Evolutionary conservation across 805 yeast species (phyloP).

Genomic region (Tetrapisispora phaffii): DNA sequence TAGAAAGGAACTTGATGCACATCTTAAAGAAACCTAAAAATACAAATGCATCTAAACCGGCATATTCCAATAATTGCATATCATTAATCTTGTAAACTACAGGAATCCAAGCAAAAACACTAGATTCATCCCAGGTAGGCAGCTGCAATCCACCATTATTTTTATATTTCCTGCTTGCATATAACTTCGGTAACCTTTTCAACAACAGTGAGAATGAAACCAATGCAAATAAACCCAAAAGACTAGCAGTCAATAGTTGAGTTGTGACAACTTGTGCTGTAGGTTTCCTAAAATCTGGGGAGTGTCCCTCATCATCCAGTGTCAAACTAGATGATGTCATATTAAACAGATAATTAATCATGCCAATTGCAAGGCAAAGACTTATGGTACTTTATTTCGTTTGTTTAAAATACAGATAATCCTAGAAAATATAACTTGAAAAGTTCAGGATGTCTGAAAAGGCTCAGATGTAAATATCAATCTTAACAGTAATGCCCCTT

Average conservation of each 20-base stretch:
- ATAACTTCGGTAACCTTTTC: conserved; percentile 67
- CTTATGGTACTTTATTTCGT: background rate
- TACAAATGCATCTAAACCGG: conserved; percentile 92
- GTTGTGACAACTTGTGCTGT: conserved; percentile 56
- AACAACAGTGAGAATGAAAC: conserved; percentile 61
- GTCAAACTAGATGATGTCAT: background rate
- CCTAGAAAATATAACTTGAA: too few relatives aligned
- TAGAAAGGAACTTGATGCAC: conserved; percentile 59
- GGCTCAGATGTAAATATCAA: too few relatives aligned
- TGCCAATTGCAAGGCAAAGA: too few relatives aligned
- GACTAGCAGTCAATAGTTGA: conserved; percentile 60
- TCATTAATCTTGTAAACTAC: conserved; percentile 58
- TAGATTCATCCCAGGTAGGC: conserved; percentile 31
- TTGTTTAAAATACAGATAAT: background rate
- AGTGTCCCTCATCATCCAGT: background rate
- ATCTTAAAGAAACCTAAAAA: conserved; percentile 84
- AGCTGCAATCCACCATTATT: conserved; percentile 17
- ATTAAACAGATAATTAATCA: background rate
- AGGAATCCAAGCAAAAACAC: conserved; percentile 76
- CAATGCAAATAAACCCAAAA: conserved; percentile 62
- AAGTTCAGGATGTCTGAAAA: too few relatives aligned
- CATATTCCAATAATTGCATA: conserved; percentile 69
- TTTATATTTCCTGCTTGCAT: conserved; percentile 59
- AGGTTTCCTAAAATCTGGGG: conserved; percentile 30
- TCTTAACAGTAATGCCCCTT: too few relatives aligned